Percentiles rank a stretch among this genome's conserved stretches.
Conservation (phyloP, 2,329 filamentous ascomycete genomes). For the Endoconidiophora laricicola region DNA sequence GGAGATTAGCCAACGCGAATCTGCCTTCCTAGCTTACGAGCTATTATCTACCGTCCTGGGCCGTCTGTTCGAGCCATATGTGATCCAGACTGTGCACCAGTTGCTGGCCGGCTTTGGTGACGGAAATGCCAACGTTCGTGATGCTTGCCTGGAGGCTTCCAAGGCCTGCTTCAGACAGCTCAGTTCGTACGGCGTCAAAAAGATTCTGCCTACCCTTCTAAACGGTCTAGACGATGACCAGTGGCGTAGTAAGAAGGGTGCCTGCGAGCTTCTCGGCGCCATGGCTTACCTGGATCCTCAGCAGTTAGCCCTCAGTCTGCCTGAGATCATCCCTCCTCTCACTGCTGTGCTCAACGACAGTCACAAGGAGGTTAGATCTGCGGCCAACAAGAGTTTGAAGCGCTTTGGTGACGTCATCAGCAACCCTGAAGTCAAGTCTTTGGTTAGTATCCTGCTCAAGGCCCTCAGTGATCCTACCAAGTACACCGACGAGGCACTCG, state of each 20-base stretch:
- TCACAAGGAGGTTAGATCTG: conserved; percentile 87
- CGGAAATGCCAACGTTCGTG: conserved; percentile 71
- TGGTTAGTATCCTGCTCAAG: conserved; percentile 84
- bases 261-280: conserved; percentile 86
- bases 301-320: conserved; percentile 78
- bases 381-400: conserved; percentile 90
- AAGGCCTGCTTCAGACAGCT: conserved; percentile 88
- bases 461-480: conserved; percentile 95
- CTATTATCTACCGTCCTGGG: conserved; percentile 74
- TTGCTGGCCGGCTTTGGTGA: conserved; percentile 82
- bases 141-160: conserved; percentile 79
- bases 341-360: conserved; percentile 92
- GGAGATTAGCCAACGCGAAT: conserved; percentile 73
- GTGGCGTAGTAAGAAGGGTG: conserved; percentile 97
- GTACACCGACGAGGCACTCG: conserved; percentile 86
- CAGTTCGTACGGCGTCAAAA: conserved; percentile 90
- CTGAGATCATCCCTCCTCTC: conserved; percentile 90
- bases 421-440: conserved; percentile 88
- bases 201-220: conserved; percentile 79
- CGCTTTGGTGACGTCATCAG: conserved; percentile 96
- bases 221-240: conserved; percentile 87
- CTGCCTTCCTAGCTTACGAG: conserved; percentile 78
- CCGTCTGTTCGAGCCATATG: conserved; percentile 84
- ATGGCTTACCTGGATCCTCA: conserved; percentile 98
- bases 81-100: conserved; percentile 88